Conservation (phyloP, 768 basidiomycete species). For the Mycena olivaceomarginata region DNA sequence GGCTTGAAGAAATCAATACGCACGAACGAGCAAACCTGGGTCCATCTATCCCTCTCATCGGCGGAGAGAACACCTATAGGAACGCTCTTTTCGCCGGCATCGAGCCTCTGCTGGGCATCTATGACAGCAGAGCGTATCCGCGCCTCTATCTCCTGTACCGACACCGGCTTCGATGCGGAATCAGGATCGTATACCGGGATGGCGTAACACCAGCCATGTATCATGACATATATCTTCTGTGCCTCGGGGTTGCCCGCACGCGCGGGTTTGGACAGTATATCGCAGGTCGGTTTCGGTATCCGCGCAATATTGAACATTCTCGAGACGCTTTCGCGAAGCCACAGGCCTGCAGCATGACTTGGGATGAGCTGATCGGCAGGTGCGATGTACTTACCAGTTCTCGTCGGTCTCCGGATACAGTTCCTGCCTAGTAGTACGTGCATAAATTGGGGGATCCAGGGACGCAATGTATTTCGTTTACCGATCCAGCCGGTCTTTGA, state of each 20-base stretch:
- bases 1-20: constrained; percentile 11
- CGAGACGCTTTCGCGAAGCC: constrained; percentile 75
- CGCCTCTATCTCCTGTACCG: constrained; percentile 63
- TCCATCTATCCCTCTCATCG: constrained; percentile 90
- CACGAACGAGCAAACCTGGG: constrained; percentile 67
- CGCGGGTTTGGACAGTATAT: constrained; percentile 74
- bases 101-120: constrained; percentile 75
- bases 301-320: constrained; percentile 88
- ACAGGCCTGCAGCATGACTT: constrained; percentile 64
- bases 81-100: constrained; percentile 73
- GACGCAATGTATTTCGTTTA: constrained; percentile 57
- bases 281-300: constrained; percentile 81
- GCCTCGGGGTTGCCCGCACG: constrained; percentile 66
- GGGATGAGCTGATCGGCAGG: not conserved
- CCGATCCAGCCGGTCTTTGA: constrained; percentile 80
- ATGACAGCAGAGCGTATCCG: constrained; percentile 66
- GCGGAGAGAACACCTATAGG: constrained; percentile 85
- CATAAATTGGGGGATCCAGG: constrained; percentile 13
- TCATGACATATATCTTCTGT: constrained; percentile 79
- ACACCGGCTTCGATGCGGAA: constrained; percentile 53
- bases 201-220: constrained; percentile 88
- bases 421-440: constrained; percentile 76
- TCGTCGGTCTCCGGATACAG: constrained; percentile 82
- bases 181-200: constrained; percentile 77
- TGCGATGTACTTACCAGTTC: constrained; percentile 69